Conservation (phyloP, 106 monocot species). For the Cymbidium sinense region DNA sequence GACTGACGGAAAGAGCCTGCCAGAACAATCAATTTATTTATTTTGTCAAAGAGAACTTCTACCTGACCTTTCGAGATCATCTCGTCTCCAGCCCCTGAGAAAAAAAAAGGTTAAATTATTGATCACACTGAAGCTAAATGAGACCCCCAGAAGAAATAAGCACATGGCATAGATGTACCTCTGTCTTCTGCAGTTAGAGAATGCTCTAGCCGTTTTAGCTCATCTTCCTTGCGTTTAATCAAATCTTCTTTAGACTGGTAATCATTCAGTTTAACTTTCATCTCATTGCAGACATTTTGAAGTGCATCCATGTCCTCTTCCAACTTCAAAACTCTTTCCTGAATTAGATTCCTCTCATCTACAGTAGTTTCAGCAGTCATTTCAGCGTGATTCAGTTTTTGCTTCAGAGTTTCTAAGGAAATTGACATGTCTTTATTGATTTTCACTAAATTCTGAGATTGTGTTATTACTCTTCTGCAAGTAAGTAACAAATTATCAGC, state of each 20-base stretch:
- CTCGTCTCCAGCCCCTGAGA: constrained; percentile 28
- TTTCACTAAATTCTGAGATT: constrained; percentile 28
- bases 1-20: constrained; percentile 30
- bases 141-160: not conserved
- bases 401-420: constrained; percentile 32
- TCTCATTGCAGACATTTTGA: constrained; percentile 33
- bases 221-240: constrained; percentile 43
- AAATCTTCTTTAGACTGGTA: constrained; percentile 43
- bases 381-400: constrained; percentile 41
- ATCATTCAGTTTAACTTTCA: constrained; percentile 45
- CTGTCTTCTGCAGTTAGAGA: constrained; percentile 31
- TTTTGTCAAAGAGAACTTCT: constrained; percentile 53
- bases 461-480: constrained; percentile 30
- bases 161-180: constrained; percentile 29
- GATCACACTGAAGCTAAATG: not conserved
- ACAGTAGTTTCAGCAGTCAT: constrained; percentile 36
- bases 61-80: constrained; percentile 38
- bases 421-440: constrained; percentile 17
- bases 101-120: constrained; percentile 12
- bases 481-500: constrained; percentile 34
- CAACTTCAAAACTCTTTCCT: constrained; percentile 40
- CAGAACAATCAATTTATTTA: constrained; percentile 26
- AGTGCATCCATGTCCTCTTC: constrained; percentile 44
- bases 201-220: constrained; percentile 26
- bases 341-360: constrained; percentile 24